These are phyloP conservation scores for Coniochaeta hoffmannii DNA, from an alignment of 2,329 filamentous ascomycete genomes.

Conservation along the genomic window DNA sequence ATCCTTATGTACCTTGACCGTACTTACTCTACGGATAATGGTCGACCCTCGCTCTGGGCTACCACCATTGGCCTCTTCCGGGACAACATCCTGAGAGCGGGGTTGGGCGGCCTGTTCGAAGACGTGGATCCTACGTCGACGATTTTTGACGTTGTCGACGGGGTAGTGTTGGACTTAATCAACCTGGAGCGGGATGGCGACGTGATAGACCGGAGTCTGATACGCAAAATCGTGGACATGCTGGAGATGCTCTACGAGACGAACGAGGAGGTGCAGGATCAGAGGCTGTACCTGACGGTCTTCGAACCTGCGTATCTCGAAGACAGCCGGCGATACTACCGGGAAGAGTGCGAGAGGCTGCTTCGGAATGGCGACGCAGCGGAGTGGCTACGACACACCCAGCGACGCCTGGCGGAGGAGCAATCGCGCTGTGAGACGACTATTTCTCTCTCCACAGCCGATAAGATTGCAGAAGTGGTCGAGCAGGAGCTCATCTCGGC, in stretches of 20 bases:
- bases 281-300: slow-evolving; percentile 73
- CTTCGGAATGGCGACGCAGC: slow-evolving; percentile 73
- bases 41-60: slow-evolving; percentile 72
- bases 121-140: slow-evolving; percentile 21
- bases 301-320: slow-evolving; percentile 76
- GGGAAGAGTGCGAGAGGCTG: slow-evolving; percentile 63
- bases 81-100: slow-evolving; percentile 69
- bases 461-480: slow-evolving; percentile 68
- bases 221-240: slow-evolving; percentile 83
- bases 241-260: slow-evolving; percentile 81
- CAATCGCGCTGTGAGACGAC: slow-evolving; percentile 75
- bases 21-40: slow-evolving; percentile 64
- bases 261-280: slow-evolving; percentile 65
- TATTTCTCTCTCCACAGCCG: slow-evolving; percentile 62
- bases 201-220: slow-evolving; percentile 72
- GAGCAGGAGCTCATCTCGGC: slow-evolving; percentile 72
- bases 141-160: slow-evolving; percentile 71
- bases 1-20: slow-evolving; percentile 97
- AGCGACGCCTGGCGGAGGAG: slow-evolving; percentile 71
- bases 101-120: slow-evolving; percentile 35
- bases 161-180: slow-evolving; percentile 82
- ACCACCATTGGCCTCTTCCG: slow-evolving; percentile 83
- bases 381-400: slow-evolving; percentile 71
- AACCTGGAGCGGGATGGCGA: slow-evolving; percentile 88
- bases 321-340: slow-evolving; percentile 68